Evolutionary conservation across 2,329 filamentous ascomycete genomes (phyloP).

Genomic region (Ilyonectria robusta): DNA sequence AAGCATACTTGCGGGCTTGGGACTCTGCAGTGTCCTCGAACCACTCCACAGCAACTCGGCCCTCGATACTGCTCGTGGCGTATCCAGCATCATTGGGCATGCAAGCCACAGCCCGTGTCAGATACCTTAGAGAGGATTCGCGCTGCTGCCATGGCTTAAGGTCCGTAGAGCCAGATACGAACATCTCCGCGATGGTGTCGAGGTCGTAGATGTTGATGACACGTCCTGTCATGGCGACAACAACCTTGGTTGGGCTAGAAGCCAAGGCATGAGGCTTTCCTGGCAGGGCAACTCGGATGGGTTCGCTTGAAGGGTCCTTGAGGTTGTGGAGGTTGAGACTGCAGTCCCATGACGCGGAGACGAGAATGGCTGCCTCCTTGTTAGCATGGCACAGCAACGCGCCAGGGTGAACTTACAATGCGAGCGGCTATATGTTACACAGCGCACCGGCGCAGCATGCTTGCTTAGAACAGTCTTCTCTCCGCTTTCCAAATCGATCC

Average conservation of each 20-base stretch:
- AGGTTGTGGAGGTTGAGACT: conserved; percentile 89
- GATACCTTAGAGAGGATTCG: conserved; percentile 95
- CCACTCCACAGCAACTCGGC: conserved; percentile 96
- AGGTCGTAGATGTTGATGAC: conserved; percentile 97
- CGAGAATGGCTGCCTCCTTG: conserved; percentile 71
- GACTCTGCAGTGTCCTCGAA: conserved; percentile 91
- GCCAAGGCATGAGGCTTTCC: conserved; percentile 93
- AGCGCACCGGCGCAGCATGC: conserved; percentile 85
- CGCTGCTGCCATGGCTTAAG: conserved; percentile 91
- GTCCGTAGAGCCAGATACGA: conserved; percentile 60
- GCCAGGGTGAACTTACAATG: conserved; percentile 67
- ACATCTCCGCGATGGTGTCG: conserved; percentile 71
- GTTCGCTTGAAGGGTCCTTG: conserved; percentile 63
- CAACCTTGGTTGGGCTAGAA: conserved; percentile 82
- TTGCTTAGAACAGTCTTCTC: conserved; percentile 82
- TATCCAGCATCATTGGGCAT: conserved; percentile 98
- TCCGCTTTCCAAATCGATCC: conserved; percentile 79
- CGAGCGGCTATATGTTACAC: conserved; percentile 83
- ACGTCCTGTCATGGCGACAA: conserved; percentile 95
- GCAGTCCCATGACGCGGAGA: conserved; percentile 94
- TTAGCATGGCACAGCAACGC: conserved; percentile 32
- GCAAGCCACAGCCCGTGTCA: conserved; percentile 92
- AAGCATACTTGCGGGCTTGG: conserved; percentile 95
- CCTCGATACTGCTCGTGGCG: conserved; percentile 92
- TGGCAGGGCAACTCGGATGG: conserved; percentile 79